Evolutionary conservation across 345 rosid genomes (phyloP), one percentile per base, ranked within the genome.

Genomic region (Euphorbia peplus): DNA sequence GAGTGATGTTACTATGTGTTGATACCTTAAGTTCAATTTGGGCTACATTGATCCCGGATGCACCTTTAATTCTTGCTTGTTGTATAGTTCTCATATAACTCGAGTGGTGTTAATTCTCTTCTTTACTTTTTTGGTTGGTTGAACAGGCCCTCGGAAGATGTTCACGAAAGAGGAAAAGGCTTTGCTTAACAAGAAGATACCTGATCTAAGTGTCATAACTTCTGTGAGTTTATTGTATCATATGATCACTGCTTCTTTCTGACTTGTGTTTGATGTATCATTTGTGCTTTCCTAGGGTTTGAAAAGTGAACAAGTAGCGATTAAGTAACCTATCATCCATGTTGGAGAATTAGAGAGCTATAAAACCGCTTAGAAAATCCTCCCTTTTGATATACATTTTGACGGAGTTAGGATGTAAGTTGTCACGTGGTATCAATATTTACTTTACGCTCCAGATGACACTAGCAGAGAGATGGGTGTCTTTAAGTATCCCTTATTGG

Each of bases 141-240:
- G 22, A 68, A 55, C 73, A 88, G 95, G 84, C 50, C 82, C 75
- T 3, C 84, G 90, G 28, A 88, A 86, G 83, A 70, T 93, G 81
- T 88, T 91, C 69, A 77, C 91, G 0, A 84, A 74, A 76, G 96
- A 93, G 82, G 96, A 93, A 77, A 93, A 91, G 73, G 60, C 77
- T 68, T 75, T 95, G 79, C 79, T 91, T 75, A 95, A 89, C 64
- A 86, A 65, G 85, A 85, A 84, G 60, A 76, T 74, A 0, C 99
- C 96, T 52, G 72, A 93, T 82, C 67, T 95, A 30, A 85, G 84
- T 11, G 77, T 76, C 64, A 91, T 91, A 61, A 82, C 91, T 69
- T 91, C 91, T 78, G 97, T 95, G 84, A 95, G 96, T 78, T 64
- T 35, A 32, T 63, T 26, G 8, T 52, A 15, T 55, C 42, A 21